These are phyloP conservation scores for Luvunga scandens DNA, from an alignment of 345 rosid species.

Conservation along the genomic window DNA sequence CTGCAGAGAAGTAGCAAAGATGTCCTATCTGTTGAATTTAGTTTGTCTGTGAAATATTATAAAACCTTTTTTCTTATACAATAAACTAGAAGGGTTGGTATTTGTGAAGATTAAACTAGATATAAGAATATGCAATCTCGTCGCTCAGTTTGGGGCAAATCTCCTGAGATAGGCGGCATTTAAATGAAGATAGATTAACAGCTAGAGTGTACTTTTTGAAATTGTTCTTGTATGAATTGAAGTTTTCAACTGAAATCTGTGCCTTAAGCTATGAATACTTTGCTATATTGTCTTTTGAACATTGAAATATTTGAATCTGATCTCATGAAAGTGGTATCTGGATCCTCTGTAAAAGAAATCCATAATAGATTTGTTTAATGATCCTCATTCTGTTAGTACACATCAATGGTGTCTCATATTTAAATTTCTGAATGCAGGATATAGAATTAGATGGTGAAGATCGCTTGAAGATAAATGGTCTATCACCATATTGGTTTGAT, in stretches of 20 bases:
- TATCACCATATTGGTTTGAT: slow-evolving; percentile 96
- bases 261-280: not conserved
- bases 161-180: not conserved
- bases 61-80: not conserved
- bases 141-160: not conserved
- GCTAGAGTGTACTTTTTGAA: not conserved
- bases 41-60: not conserved
- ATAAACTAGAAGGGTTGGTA: not conserved
- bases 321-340: not conserved
- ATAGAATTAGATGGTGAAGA: slow-evolving; percentile 31
- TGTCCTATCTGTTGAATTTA: not conserved
- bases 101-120: not conserved
- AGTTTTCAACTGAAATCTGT: not conserved
- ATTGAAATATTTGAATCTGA: not conserved
- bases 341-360: not conserved
- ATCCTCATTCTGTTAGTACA: not conserved
- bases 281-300: not conserved
- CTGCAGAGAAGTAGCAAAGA: not conserved
- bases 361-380: not conserved
- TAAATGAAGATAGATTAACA: not conserved
- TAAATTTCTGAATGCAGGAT: slow-evolving; percentile 36
- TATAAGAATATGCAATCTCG: not conserved
- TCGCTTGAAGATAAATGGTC: slow-evolving; percentile 63
- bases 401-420: not conserved
- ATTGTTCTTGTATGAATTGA: not conserved